Percentiles rank a stretch among this genome's conserved stretches.
These are phyloP conservation scores for Penicillium cosmopolitanum DNA, from an alignment of 495 filamentous ascomycete genomes.

Conservation along the genomic window DNA sequence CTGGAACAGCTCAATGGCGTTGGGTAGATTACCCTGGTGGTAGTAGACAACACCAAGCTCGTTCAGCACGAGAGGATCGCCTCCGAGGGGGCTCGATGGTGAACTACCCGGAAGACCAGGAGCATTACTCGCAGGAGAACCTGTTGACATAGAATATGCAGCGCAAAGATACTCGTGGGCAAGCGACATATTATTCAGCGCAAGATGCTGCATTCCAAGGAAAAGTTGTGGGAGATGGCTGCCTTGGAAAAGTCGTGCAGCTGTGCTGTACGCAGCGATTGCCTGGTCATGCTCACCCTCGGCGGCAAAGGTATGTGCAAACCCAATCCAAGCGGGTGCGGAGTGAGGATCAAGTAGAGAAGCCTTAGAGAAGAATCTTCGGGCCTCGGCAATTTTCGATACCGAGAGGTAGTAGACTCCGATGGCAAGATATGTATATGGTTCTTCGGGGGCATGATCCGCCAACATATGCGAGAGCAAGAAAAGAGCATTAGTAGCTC, in stretches of 20 bases:
- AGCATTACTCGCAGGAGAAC: conserved; percentile 46
- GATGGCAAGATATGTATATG: conserved; percentile 89
- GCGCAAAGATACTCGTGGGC: conserved; percentile 95
- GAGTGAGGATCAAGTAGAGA: conserved; percentile 97
- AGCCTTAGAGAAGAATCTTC: conserved; percentile 95
- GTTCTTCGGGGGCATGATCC: conserved; percentile 87
- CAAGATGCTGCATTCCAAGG: conserved; percentile 96
- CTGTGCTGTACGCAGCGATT: conserved; percentile 96
- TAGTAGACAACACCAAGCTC: conserved; percentile 94
- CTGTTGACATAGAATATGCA: conserved; percentile 73
- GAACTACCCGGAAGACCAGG: conserved; percentile 30
- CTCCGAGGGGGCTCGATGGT: conserved; percentile 57
- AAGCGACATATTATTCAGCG: conserved; percentile 90
- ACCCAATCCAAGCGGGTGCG: conserved; percentile 97
- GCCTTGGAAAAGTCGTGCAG: conserved; percentile 92
- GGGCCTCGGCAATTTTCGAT: conserved; percentile 86
- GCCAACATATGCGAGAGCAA: conserved; percentile 93
- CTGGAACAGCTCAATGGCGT: conserved; percentile 72
- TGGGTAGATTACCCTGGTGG: conserved; percentile 79
- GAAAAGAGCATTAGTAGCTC: conserved; percentile 84
- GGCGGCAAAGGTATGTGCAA: conserved; percentile 99
- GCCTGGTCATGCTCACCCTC: conserved; percentile 99
- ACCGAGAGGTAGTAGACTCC: conserved; percentile 94
- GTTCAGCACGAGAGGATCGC: conserved; percentile 89
- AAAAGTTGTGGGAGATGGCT: conserved; percentile 97